Conservation (phyloP, 1,139 yeast species). For the Geotrichum bryndzae region DNA sequence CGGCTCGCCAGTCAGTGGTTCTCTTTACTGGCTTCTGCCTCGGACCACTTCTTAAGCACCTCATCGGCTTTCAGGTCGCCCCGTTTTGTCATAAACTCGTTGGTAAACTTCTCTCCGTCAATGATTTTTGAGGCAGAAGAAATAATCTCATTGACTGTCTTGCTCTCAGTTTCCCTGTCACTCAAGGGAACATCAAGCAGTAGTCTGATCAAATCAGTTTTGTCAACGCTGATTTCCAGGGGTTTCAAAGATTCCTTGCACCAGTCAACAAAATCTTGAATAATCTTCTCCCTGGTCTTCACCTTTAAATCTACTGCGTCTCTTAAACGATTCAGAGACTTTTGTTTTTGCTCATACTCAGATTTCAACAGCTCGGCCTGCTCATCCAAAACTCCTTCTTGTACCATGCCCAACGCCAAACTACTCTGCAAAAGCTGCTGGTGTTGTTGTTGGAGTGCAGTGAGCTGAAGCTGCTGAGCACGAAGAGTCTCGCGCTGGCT, state of each 20-base stretch:
- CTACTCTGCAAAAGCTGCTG: constrained; percentile 10
- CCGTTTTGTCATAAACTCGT: constrained; percentile 76
- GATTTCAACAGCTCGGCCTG: not conserved
- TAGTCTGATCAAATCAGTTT: constrained; percentile 63
- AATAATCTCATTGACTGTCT: constrained; percentile 74
- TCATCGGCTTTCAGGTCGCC: not conserved
- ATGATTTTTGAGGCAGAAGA: constrained; percentile 82
- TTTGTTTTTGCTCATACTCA: no score
- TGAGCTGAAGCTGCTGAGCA: constrained; percentile 8
- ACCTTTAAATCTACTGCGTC: not conserved
- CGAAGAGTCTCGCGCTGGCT: constrained; percentile 9
- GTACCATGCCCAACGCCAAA: not conserved
- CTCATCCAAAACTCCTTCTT: not conserved
- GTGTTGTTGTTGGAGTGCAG: constrained; percentile 20
- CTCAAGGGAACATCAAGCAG: constrained; percentile 66
- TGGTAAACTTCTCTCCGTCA: constrained; percentile 93
- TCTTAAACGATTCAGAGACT: no score
- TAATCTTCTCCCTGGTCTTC: not conserved
- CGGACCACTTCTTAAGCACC: not conserved
- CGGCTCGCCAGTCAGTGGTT: no score
- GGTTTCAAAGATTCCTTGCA: constrained; percentile 60
- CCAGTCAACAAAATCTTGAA: constrained; percentile 68
- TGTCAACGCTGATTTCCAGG: constrained; percentile 61
- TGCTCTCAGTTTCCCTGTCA: constrained; percentile 51
- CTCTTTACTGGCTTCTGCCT: not conserved